Conservation (phyloP, 2,329 filamentous ascomycete genomes). For the Didymella segeticola region DNA sequence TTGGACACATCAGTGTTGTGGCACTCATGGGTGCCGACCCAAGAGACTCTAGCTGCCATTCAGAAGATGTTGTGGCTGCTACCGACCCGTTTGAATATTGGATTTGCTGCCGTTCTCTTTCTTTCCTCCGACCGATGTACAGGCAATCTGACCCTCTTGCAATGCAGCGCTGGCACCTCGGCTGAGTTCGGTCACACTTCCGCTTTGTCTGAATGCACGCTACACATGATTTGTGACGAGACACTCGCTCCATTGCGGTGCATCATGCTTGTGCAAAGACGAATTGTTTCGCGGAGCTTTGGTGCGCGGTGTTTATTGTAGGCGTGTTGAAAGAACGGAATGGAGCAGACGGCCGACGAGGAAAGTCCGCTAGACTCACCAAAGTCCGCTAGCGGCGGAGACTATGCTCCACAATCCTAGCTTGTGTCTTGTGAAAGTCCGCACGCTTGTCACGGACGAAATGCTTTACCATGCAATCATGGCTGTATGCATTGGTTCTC, state of each 20-base stretch:
- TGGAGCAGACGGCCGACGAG: background rate
- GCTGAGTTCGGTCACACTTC: constrained; percentile 21
- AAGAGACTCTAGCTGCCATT: background rate
- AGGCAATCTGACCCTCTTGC: constrained; percentile 18
- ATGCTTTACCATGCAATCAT: background rate
- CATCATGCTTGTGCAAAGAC: background rate
- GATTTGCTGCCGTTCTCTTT: background rate
- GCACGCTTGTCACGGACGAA: background rate
- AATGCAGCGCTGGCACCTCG: constrained; percentile 23
- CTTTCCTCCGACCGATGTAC: constrained; percentile 11
- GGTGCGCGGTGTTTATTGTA: background rate
- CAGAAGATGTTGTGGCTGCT: background rate
- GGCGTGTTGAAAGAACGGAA: background rate
- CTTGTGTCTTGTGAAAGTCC: background rate
- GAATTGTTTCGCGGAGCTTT: background rate
- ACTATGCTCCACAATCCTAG: background rate
- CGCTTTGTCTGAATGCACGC: constrained; percentile 23
- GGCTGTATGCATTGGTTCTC: background rate
- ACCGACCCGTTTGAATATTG: background rate
- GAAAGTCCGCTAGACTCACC: constrained; percentile 10
- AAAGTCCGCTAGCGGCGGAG: constrained; percentile 3
- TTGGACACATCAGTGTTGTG: background rate
- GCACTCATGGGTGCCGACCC: background rate
- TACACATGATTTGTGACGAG: constrained; percentile 24
- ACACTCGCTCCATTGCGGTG: constrained; percentile 1